Evolutionary conservation across 495 filamentous ascomycete species (phyloP).

Genomic region (Hamigera avellanea): DNA sequence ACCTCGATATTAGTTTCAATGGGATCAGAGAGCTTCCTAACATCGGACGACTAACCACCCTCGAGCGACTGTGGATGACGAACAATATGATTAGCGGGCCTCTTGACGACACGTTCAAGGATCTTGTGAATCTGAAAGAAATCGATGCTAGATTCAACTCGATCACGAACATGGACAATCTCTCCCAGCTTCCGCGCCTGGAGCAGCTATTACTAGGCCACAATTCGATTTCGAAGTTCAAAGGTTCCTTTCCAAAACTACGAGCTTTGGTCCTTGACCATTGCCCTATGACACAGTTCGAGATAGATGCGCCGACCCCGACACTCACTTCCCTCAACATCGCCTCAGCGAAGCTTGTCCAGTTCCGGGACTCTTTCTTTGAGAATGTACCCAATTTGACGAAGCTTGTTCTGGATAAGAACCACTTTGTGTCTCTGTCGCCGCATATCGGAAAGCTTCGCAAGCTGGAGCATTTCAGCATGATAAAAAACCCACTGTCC

Average conservation of each 20-base stretch:
- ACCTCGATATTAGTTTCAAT: conserved; percentile 97
- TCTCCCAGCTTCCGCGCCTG: conserved; percentile 69
- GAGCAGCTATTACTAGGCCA: conserved; percentile 83
- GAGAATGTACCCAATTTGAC: conserved; percentile 77
- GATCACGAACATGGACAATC: conserved; percentile 72
- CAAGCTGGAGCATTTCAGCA: conserved; percentile 82
- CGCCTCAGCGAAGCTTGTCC: conserved; percentile 74
- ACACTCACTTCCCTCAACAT: conserved; percentile 78
- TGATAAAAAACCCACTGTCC: conserved; percentile 78
- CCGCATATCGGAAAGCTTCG: conserved; percentile 71
- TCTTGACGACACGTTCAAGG: conserved; percentile 57
- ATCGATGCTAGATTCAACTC: conserved; percentile 89
- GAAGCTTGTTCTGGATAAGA: conserved; percentile 82
- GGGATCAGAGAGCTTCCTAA: conserved; percentile 64
- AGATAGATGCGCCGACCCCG: conserved; percentile 62
- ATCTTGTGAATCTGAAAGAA: conserved; percentile 70
- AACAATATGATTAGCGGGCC: conserved; percentile 77
- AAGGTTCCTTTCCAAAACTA: conserved; percentile 73
- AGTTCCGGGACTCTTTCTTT: conserved; percentile 74
- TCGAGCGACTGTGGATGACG: conserved; percentile 89
- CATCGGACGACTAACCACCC: conserved; percentile 60
- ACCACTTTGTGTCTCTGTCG: conserved; percentile 86
- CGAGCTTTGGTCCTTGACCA: conserved; percentile 78
- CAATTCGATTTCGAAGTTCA: conserved; percentile 80
- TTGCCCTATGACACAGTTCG: conserved; percentile 88